Conservation (phyloP, 257 asterid genomes). For the Solanum acaule region DNA sequence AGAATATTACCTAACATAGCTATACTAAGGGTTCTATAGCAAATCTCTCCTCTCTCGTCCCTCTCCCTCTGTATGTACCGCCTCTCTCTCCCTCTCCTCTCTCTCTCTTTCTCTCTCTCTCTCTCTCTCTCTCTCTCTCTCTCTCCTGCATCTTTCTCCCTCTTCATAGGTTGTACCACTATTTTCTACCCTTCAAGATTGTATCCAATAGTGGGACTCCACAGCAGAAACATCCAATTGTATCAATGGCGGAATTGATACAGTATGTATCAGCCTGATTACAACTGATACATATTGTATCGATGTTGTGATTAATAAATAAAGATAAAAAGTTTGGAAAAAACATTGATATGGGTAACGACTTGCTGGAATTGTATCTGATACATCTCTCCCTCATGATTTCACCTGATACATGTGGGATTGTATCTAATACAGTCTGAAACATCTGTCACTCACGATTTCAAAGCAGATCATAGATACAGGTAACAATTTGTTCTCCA, state of each 20-base stretch:
- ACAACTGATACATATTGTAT: not conserved
- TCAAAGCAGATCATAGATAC: not conserved
- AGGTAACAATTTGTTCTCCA: not conserved
- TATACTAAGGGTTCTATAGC: not conserved
- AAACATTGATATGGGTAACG: not conserved
- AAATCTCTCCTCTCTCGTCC: not conserved
- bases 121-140: not conserved
- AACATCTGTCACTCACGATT: not conserved
- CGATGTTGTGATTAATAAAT: not conserved
- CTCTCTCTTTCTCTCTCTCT: not conserved
- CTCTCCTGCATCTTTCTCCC: not conserved
- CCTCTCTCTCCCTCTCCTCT: too few species aligned
- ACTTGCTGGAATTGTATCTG: not conserved
- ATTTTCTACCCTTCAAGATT: not conserved
- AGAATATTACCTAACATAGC: not conserved
- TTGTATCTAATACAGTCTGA: not conserved
- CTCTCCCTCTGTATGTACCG: not conserved
- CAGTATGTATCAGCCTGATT: not conserved
- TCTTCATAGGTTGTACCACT: not conserved
- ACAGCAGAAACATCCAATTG: not conserved
- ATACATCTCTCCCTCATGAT: not conserved
- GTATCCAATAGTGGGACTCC: not conserved
- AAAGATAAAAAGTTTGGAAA: not conserved
- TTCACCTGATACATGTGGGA: not conserved
- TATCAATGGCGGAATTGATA: not conserved